A percentile compares a stretch with the other conserved stretches of the same genome.
These are phyloP conservation scores for Penicillium goetzii DNA, from an alignment of 495 filamentous ascomycete species.

Conservation along the genomic window DNA sequence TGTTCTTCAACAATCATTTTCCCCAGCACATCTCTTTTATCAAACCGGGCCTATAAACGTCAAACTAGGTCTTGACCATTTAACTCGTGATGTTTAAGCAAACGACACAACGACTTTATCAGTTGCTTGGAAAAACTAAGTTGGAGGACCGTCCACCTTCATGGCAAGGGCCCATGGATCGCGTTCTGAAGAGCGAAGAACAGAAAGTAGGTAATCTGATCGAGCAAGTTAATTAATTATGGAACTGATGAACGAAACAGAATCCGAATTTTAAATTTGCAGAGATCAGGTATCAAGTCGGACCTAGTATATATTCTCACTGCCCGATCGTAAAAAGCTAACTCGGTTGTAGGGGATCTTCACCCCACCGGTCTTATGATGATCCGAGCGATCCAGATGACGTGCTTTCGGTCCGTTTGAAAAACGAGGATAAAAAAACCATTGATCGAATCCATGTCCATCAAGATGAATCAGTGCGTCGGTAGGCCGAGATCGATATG, in stretches of 20 bases:
- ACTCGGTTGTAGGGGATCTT: background rate
- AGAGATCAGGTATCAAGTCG: background rate
- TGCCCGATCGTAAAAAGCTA: background rate
- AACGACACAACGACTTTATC: background rate
- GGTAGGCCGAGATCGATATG: background rate
- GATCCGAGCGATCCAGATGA: background rate
- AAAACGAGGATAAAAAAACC: background rate
- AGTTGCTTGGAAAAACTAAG: slow-evolving; percentile 1
- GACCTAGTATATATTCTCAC: background rate
- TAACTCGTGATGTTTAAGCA: background rate
- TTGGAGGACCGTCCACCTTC: background rate
- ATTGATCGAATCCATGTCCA: background rate
- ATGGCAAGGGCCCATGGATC: background rate
- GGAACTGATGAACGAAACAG: background rate
- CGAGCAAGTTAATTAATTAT: background rate
- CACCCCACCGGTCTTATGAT: background rate
- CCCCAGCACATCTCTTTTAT: background rate
- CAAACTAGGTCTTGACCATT: background rate
- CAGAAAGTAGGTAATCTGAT: background rate
- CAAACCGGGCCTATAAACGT: background rate
- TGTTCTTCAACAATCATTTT: too few species aligned
- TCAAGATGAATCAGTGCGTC: background rate
- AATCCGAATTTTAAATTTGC: slow-evolving; percentile 2
- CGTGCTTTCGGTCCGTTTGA: slow-evolving; percentile 1
- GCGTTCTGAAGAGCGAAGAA: background rate